Percentiles rank a stretch among this genome's conserved stretches.
Conservation (phyloP, 2,329 filamentous ascomycete species). For the Lasiodiplodia theobromae region DNA sequence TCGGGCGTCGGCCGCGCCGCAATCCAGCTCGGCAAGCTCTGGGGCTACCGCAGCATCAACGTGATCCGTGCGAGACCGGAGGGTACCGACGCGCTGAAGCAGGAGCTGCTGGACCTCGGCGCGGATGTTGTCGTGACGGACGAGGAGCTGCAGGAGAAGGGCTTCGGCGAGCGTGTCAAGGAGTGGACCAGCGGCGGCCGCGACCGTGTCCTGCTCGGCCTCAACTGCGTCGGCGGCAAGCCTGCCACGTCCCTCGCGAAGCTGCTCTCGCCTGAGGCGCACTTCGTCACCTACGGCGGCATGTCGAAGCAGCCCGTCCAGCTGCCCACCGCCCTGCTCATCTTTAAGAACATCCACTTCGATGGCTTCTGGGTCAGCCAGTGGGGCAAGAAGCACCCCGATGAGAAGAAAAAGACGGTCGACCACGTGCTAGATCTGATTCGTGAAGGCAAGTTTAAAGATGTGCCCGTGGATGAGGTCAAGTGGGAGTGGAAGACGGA, state of each 20-base stretch:
- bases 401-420: constrained; percentile 80
- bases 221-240: constrained; percentile 96
- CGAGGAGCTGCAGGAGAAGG: constrained; percentile 64
- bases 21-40: constrained; percentile 84
- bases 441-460: constrained; percentile 77
- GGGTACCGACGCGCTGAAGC: constrained; percentile 69
- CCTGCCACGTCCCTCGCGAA: constrained; percentile 81
- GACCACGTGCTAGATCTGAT: constrained; percentile 81
- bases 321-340: constrained; percentile 82
- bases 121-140: constrained; percentile 70
- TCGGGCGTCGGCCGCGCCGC: constrained; percentile 89
- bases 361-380: constrained; percentile 93
- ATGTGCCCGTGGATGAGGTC: constrained; percentile 82
- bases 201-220: constrained; percentile 75
- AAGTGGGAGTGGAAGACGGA: constrained; percentile 84
- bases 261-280: constrained; percentile 68
- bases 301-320: constrained; percentile 89
- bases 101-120: constrained; percentile 67
- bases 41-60: constrained; percentile 92
- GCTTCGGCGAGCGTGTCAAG: constrained; percentile 67
- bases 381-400: constrained; percentile 80
- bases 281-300: constrained; percentile 91
- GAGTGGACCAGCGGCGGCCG: constrained; percentile 74
- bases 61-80: constrained; percentile 75
- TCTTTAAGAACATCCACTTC: constrained; percentile 91